Conservation (phyloP, 1,284 basidiomycete genomes). For the Xanthoconium separans region DNA sequence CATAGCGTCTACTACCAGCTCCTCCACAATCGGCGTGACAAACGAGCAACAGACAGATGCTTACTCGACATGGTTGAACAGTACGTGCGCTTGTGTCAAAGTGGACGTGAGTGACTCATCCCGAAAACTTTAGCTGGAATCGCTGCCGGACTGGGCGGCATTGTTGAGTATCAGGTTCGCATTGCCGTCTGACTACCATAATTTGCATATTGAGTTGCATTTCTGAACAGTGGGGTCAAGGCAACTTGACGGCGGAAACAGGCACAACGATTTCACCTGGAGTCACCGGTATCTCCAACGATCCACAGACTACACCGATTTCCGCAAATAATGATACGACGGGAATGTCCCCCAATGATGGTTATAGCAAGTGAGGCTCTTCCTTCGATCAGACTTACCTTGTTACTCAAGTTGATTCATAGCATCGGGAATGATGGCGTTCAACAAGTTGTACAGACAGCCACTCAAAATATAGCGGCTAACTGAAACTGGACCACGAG, state of each 20-base stretch:
- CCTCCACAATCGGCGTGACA: conserved; percentile 45
- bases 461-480: conserved; percentile 29
- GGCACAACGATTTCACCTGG: conserved; percentile 42
- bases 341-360: conserved; percentile 61
- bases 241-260: conserved; percentile 40
- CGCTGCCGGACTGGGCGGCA: conserved; percentile 44
- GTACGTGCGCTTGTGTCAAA: conserved; percentile 30
- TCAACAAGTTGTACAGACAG: conserved; percentile 22
- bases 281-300: conserved; percentile 31
- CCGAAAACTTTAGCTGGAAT: conserved; percentile 39
- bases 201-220: conserved; percentile 9
- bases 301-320: conserved; percentile 33
- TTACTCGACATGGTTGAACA: conserved; percentile 52
- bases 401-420: conserved; percentile 7
- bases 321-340: conserved; percentile 36
- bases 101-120: conserved; percentile 1
- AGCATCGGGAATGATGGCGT: conserved; percentile 26
- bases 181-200: background rate
- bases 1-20: conserved; percentile 16
- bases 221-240: conserved; percentile 50
- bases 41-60: conserved; percentile 49
- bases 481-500: conserved; percentile 6
- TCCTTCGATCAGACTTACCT: background rate
- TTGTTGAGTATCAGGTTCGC: conserved; percentile 58
- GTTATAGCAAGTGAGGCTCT: conserved; percentile 44